Evolutionary conservation across 1,284 basidiomycete genomes (phyloP), one percentile per base, ranked within the genome.

Genomic region (Sporisorium sorghi): DNA sequence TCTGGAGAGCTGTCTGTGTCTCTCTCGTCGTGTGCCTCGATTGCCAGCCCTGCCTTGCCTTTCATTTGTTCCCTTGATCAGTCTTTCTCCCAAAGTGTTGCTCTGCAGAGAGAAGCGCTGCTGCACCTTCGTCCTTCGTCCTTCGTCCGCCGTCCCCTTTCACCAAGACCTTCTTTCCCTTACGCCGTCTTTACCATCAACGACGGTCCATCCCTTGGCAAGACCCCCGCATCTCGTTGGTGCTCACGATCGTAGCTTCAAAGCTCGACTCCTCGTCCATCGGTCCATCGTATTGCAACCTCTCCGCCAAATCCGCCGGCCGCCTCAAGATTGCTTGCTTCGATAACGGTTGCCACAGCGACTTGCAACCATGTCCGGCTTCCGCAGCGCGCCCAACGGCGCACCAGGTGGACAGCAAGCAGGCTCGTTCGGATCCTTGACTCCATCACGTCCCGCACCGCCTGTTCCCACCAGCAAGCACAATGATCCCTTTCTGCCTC

Each of bases 371-470:
- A 74, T 74, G 72, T 74, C 72, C 26, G 72, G 72, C 51, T 74
- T 70, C 28, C 66, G 66, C 28, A 62, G 59, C 53, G 32, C 61
- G 32, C 49, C 67, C 5, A 63, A 58, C 8, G 67, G 67, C 42
- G 60, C 58, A 4, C 48, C 57, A 19, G 40, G 33, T 35, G 59
- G 35, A 26, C 51, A 59, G 28, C 71, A 63, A 28, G 21, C 49
- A 5, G 61, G 56, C 59, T 64, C 73, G 0, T 65, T 73, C 26
- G 77, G 77, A 15, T 79, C 77, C 2, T 53, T 81, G 46, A 81
- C 77, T 19, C 79, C 79, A 6, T 79, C 79, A 24, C 64, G 79
- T n/a, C 75, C 76, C 2, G 79, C 79, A n/a, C 79, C 79, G 9
- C 79, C 79, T 11, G 76, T 81, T 19, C 79, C 79, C 24, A 54